Evolutionary conservation across 495 filamentous ascomycete species (phyloP), one percentile per base, ranked within the genome.

Genomic region (Amorphotheca resinae): DNA sequence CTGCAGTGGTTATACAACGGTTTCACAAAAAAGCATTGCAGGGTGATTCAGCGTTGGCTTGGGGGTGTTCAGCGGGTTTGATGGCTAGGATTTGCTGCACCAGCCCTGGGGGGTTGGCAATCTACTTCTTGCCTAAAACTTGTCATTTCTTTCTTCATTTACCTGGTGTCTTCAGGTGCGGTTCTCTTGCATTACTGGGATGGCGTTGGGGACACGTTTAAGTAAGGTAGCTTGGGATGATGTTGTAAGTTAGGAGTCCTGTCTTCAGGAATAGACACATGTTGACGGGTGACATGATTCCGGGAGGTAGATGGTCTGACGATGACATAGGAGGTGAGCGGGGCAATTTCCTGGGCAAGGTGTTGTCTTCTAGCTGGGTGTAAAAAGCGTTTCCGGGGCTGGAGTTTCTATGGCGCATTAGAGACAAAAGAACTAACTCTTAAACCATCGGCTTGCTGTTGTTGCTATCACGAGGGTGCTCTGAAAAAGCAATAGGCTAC

Each of bases 1-100:
- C 22, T 47, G 32, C 43, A 40, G 40, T 54, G 46, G 49, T 28
- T 46, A 46, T 47, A 54, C 46, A 50, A 44, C 21, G 51, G 51
- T 54, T 36, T 45, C 36, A 47, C 46, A 46, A 48, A 50, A 48
- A 50, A 54, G 51, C 51, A 54, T 54, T 48, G 47, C 47, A 36
- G 38, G 25, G 36, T 23, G 30, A 40, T 45, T 41, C 17, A 40
- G 33, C 32, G 20, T 42, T 26, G 35, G 47, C 45, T 44, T 42
- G 41, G 35, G 37, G 42, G 46, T 49, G 44, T 48, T 47, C 26
- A 33, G 40, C 23, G 43, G 34, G 22, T 21, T 43, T 35, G n/a
- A 43, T 33, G 16, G 41, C 31, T 31, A 33, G 41, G 41, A 5
- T 31, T 40, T 37, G 34, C 34, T 37, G 6, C 17, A 5, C 15